phyloP scores from a whole-genome alignment of 2,329 filamentous ascomycete species.

The Colletotrichum paranaense region DNA sequence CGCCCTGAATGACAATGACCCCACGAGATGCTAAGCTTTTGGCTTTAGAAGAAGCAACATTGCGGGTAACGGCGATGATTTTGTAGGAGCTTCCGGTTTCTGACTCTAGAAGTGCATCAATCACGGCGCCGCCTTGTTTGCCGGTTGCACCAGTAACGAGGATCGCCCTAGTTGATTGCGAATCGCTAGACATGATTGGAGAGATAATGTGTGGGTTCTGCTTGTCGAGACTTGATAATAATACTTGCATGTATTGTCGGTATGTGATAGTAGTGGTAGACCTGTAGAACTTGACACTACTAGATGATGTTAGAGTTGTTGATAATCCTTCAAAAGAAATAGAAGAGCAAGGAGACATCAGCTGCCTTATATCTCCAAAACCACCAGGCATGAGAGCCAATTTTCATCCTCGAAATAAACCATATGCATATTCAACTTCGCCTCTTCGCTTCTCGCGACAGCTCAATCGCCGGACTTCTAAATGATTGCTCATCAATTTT shows the following conservation, averaged over 20 bases:
- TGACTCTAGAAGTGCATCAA: conserved; percentile 43
- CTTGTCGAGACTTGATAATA: background rate
- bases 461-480: background rate
- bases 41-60: conserved; percentile 55
- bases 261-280: background rate
- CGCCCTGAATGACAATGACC: conserved; percentile 53
- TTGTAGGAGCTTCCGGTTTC: conserved; percentile 18
- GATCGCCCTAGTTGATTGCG: conserved; percentile 24
- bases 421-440: background rate
- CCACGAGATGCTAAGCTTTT: conserved; percentile 50
- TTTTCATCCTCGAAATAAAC: background rate
- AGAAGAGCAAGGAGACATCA: background rate
- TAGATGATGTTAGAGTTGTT: background rate
- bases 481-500: background rate
- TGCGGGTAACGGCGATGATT: conserved; percentile 64
- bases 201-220: background rate
- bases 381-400: background rate
- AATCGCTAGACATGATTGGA: background rate
- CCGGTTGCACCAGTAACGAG: conserved; percentile 51
- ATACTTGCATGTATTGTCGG: background rate
- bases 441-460: background rate
- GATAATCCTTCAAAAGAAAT: no score
- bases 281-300: background rate
- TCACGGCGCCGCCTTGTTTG: conserved; percentile 49
- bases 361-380: background rate